Conservation (phyloP, 1,284 basidiomycete genomes). For the Cyathus olla region DNA sequence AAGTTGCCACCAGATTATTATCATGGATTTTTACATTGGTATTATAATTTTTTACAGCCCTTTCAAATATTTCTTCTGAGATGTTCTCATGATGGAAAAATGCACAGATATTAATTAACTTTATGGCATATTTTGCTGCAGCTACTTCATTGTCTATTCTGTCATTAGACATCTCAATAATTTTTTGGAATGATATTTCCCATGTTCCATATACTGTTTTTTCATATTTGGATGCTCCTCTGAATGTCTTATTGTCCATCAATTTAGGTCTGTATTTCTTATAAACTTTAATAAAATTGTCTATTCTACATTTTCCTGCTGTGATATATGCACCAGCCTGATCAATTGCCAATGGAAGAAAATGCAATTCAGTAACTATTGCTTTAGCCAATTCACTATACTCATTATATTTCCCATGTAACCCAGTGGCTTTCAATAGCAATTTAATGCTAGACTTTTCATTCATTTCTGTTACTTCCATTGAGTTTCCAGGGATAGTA, state of each 20-base stretch:
- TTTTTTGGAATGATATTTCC: slow-evolving; percentile 1
- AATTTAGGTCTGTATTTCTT: not conserved
- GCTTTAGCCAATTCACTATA: not conserved
- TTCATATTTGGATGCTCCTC: slow-evolving; percentile 6
- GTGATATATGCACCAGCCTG: slow-evolving; percentile 7
- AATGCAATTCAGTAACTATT: slow-evolving; percentile 3
- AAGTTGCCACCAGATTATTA: too few relatives aligned
- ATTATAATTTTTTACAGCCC: too few relatives aligned
- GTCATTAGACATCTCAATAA: too few relatives aligned
- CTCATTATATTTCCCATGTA: not conserved
- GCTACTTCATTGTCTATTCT: too few relatives aligned
- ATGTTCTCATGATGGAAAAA: too few relatives aligned
- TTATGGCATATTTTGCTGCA: too few relatives aligned
- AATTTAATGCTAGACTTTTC: not conserved
- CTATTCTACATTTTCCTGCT: slow-evolving; percentile 1
- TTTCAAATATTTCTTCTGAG: too few relatives aligned
- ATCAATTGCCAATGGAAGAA: slow-evolving; percentile 5
- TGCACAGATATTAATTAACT: too few relatives aligned
- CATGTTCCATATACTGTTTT: slow-evolving; percentile 8
- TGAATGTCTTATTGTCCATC: not conserved
- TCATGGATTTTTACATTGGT: too few relatives aligned
- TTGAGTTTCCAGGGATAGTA: not conserved
- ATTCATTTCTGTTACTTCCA: not conserved
- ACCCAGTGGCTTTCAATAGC: not conserved
- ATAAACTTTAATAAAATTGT: slow-evolving; percentile 1